Conservation (phyloP, 192 early-diverging fungal species). For the Haplosporangium gracile region DNA sequence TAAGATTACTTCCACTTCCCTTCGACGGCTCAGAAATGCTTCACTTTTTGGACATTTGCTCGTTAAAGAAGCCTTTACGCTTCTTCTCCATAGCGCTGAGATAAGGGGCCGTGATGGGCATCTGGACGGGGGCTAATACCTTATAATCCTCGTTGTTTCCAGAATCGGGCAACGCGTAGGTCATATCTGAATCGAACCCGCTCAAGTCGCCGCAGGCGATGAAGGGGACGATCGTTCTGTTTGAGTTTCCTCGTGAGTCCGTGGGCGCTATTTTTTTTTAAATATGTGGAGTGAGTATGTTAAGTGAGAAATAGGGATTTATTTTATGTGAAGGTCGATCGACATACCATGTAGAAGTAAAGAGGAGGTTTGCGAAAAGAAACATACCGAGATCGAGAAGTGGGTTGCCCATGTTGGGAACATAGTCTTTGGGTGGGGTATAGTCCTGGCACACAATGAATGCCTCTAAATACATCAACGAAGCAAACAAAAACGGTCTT, state of each 20-base stretch:
- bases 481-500: neutral
- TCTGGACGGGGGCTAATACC: constrained; percentile 80
- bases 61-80: constrained; percentile 81
- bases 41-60: constrained; percentile 57
- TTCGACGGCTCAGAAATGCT: no score
- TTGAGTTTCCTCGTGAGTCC: constrained; percentile 76
- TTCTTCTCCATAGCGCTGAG: constrained; percentile 83
- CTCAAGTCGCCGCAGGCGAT: constrained; percentile 89
- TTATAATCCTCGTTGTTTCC: constrained; percentile 37
- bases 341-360: neutral
- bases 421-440: constrained; percentile 84
- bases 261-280: constrained; percentile 34
- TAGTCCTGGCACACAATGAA: constrained; percentile 96
- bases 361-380: neutral
- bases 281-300: neutral
- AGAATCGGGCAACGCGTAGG: constrained; percentile 76
- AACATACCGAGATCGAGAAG: constrained; percentile 80
- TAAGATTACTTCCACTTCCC: no score
- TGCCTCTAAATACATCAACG: constrained; percentile 69
- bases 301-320: neutral
- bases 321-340: no score
- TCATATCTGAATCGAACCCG: constrained; percentile 91
- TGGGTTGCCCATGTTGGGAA: constrained; percentile 92
- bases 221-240: constrained; percentile 89
- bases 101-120: constrained; percentile 92